phyloP scores from a whole-genome alignment of 2,329 filamentous ascomycete species.

The Cladorrhinum sp. region DNA sequence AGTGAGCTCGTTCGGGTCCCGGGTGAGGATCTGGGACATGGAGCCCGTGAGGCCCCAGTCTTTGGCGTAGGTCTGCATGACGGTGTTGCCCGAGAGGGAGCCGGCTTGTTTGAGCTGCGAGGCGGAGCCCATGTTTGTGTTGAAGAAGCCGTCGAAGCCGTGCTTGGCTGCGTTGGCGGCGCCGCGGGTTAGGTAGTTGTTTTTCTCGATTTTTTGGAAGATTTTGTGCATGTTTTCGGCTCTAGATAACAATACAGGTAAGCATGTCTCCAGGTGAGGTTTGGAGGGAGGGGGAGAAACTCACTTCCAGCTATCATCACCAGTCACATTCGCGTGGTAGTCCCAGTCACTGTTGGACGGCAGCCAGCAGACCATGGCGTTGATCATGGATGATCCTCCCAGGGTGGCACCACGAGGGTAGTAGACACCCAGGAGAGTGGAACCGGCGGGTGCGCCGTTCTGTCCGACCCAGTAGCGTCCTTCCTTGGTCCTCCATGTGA shows the following conservation, averaged over 20 bases:
- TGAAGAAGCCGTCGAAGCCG: slow-evolving; percentile 30
- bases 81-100: slow-evolving; percentile 19
- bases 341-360: slow-evolving; percentile 31
- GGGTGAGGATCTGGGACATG: slow-evolving; percentile 26
- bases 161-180: slow-evolving; percentile 23
- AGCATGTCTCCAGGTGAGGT: no score
- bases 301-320: slow-evolving; percentile 29
- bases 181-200: slow-evolving; percentile 26
- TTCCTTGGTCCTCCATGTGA: slow-evolving; percentile 30
- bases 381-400: slow-evolving; percentile 33
- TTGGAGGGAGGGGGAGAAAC: not conserved
- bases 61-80: slow-evolving; percentile 23
- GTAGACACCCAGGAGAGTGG: slow-evolving; percentile 32
- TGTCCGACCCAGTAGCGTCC: slow-evolving; percentile 33
- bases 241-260: slow-evolving; percentile 6
- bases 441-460: slow-evolving; percentile 29
- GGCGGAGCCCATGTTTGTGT: slow-evolving; percentile 27
- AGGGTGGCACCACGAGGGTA: slow-evolving; percentile 35
- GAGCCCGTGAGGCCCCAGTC: slow-evolving; percentile 21
- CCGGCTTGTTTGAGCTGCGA: slow-evolving; percentile 17
- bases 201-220: slow-evolving; percentile 28
- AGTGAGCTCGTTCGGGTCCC: slow-evolving; percentile 24
- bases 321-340: slow-evolving; percentile 29
- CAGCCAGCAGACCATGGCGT: slow-evolving; percentile 31
- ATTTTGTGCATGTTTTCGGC: slow-evolving; percentile 28